Base-by-base conservation (phyloP, 2,329 filamentous ascomycete species). In the Triangularia setosa region DNA sequence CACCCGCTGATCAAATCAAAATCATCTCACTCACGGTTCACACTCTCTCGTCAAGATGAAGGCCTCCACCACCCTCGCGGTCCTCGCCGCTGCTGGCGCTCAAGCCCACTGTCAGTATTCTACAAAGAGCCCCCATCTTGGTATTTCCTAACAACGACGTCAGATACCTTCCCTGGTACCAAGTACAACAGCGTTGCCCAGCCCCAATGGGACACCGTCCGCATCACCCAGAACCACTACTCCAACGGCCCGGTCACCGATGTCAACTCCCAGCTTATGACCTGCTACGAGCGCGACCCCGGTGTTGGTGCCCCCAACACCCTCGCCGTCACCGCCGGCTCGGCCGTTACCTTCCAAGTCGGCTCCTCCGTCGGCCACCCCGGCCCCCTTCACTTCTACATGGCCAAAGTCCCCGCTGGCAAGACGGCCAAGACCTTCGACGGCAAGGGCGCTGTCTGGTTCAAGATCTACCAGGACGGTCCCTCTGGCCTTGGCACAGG, bases 141-240 rank as follows among this genome's bases (percentile, higher is more conserved):
- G 24, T n/a, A 24, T 33, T 4, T 27, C 21, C 63, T 65, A 21
- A 68, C 60, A 59, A 5, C 16, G n/a, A 12, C 27, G 2, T 23
- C 23, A 72, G 71, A 72, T 60, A 71, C 68, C 55, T 72, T 72
- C 67, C 68, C 71, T 54, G 64, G 61, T 25, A 68, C 62, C 61
- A 27, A 48, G 44, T 54, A 60, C 63, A 60, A 63, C 44, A 69
- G 69, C 23, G 48, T 54, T 35, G 33, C 58, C 28, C 69, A 70
- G 2, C 66, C 62, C 60, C 74, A 76, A 61, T 78, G 75, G 75
- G 74, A 71, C 12, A 67, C 72, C 8, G 74, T 80, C 55, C 77
- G 79, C 53, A 74, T 76, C 69, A 80, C 79, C 35, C 76, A 77
- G 61, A 80, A 81, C 73, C 79, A 76, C 68, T 78, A 79, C 69